Percentiles rank a stretch among this genome's conserved stretches.
Conservation (phyloP, 345 rosid genomes). For the Erucastrum elatum region DNA sequence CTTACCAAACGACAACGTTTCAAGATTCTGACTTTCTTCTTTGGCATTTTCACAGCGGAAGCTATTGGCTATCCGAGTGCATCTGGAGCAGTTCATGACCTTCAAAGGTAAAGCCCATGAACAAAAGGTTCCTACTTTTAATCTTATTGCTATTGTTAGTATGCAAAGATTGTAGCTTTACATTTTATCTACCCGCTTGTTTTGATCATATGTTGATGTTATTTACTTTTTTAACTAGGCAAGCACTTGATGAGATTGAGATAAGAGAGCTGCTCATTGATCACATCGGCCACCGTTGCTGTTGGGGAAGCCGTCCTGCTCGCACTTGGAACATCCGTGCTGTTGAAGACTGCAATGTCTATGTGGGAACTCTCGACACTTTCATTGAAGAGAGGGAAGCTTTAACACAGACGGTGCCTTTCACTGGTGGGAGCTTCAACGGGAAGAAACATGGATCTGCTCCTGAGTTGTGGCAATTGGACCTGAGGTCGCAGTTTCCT, state of each 20-base stretch:
- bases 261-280: slow-evolving; percentile 92
- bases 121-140: neutral
- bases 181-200: too few species aligned
- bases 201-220: neutral
- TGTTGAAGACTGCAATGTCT: slow-evolving; percentile 92
- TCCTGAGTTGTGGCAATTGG: slow-evolving; percentile 77
- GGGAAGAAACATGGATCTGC: slow-evolving; percentile 58
- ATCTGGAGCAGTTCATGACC: slow-evolving; percentile 55
- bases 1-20: too few species aligned
- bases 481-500: slow-evolving; percentile 77
- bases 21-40: slow-evolving; percentile 17
- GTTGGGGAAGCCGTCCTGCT: slow-evolving; percentile 99
- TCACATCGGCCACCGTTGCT: slow-evolving; percentile 89
- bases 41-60: slow-evolving; percentile 55
- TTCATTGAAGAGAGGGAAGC: slow-evolving; percentile 87
- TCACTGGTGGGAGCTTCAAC: slow-evolving; percentile 49
- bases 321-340: slow-evolving; percentile 90
- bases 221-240: slow-evolving; percentile 50
- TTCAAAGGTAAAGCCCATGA: slow-evolving; percentile 46
- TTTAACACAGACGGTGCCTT: slow-evolving; percentile 64
- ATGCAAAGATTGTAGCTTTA: neutral
- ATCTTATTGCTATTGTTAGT: neutral
- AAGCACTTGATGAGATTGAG: slow-evolving; percentile 84
- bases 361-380: slow-evolving; percentile 89
- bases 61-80: slow-evolving; percentile 57